Conservation (phyloP, 140 eudicot species). For the Stevia rebaudiana region DNA sequence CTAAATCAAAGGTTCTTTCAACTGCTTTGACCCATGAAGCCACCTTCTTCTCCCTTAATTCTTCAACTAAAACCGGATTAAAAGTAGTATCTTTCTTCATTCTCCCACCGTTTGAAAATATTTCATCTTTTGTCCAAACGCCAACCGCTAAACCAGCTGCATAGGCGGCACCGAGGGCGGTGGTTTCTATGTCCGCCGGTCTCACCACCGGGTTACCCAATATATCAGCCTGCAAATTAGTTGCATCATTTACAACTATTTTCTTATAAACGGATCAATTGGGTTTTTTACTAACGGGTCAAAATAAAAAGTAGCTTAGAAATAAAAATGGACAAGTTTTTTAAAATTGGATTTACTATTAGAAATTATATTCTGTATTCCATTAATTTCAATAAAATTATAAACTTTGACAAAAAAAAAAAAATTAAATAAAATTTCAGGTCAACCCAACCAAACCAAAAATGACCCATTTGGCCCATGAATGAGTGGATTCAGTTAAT, state of each 20-base stretch:
- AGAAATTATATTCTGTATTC: too few species aligned
- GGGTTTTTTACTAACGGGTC: background rate
- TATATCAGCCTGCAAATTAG: constrained; percentile 64
- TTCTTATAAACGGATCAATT: background rate
- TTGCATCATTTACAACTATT: background rate
- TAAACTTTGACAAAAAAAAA: background rate
- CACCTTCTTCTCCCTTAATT: constrained; percentile 66
- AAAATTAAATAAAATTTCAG: too few species aligned
- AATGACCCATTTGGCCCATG: background rate
- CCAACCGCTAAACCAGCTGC: constrained; percentile 97
- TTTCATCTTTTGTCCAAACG: constrained; percentile 73
- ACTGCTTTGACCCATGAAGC: constrained; percentile 93
- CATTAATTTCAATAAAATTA: too few species aligned
- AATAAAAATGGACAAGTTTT: too few species aligned
- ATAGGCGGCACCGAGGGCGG: constrained; percentile 97
- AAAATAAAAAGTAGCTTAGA: background rate
- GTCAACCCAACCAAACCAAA: background rate
- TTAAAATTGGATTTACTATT: too few species aligned
- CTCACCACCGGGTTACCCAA: constrained; percentile 81
- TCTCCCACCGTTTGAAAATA: constrained; percentile 59
- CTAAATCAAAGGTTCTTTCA: constrained; percentile 76
- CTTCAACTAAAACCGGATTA: constrained; percentile 44
- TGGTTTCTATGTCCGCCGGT: constrained; percentile 91
- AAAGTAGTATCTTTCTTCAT: constrained; percentile 56
- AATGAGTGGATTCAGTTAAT: background rate